Conservation (phyloP, 345 rosid species). For the Populus nigra region DNA sequence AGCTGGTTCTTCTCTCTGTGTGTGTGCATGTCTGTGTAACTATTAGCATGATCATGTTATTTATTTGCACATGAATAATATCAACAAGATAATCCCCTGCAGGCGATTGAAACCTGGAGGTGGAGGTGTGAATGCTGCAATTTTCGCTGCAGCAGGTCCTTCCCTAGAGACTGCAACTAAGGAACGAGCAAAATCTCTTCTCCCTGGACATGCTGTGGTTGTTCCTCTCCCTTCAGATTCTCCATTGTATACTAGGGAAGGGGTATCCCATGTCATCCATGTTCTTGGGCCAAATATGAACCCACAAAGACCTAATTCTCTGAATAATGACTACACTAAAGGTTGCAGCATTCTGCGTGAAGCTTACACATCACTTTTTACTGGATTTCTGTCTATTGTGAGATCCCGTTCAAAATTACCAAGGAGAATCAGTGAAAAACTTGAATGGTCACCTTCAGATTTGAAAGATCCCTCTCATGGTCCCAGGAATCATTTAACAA, state of each 20-base stretch:
- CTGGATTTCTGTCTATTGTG: slow-evolving; percentile 57
- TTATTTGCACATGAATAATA: background rate
- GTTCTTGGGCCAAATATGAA: slow-evolving; percentile 99
- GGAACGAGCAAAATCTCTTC: slow-evolving; percentile 55
- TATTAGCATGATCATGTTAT: background rate
- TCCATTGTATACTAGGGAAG: slow-evolving; percentile 68
- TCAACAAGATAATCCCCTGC: slow-evolving; percentile 20
- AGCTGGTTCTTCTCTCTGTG: background rate
- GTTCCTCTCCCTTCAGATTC: slow-evolving; percentile 80
- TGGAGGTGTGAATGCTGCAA: slow-evolving; percentile 91
- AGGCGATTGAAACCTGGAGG: slow-evolving; percentile 96
- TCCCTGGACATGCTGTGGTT: slow-evolving; percentile 70
- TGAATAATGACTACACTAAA: slow-evolving; percentile 57
- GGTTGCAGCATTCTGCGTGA: slow-evolving; percentile 72
- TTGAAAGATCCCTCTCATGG: slow-evolving; percentile 19
- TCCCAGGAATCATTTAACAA: slow-evolving; percentile 15
- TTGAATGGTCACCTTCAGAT: slow-evolving; percentile 11
- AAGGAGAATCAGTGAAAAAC: slow-evolving; percentile 22
- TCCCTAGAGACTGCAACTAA: slow-evolving; percentile 63
- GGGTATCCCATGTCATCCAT: slow-evolving; percentile 83
- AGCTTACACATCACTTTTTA: slow-evolving; percentile 76
- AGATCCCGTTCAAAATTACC: slow-evolving; percentile 37
- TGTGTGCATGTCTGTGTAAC: background rate
- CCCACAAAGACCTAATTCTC: slow-evolving; percentile 73
- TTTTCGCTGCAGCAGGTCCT: slow-evolving; percentile 73